phyloP scores from a whole-genome alignment of 1,284 basidiomycete genomes.

The Austroboletus novae-zelandiae region DNA sequence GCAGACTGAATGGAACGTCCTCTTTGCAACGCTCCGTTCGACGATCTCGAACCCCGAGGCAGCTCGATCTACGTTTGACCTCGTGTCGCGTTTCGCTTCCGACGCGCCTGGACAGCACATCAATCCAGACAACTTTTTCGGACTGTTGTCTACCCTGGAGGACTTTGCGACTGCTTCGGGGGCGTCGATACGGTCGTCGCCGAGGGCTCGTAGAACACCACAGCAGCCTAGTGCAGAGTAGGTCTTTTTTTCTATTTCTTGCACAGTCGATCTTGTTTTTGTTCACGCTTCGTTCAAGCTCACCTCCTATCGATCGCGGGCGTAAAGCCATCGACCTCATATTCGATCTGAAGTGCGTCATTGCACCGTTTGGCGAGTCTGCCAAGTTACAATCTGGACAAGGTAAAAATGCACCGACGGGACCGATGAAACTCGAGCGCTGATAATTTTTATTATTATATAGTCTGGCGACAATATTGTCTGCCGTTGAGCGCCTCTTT shows the following conservation, averaged over 20 bases:
- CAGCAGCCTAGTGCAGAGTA: slow-evolving; percentile 55
- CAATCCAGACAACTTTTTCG: slow-evolving; percentile 77
- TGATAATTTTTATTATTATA: slow-evolving; percentile 7
- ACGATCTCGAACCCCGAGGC: slow-evolving; percentile 89
- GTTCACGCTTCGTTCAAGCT: slow-evolving; percentile 42
- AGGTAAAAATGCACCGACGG: slow-evolving; percentile 40
- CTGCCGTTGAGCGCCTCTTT: slow-evolving; percentile 80
- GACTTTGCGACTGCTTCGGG: slow-evolving; percentile 83
- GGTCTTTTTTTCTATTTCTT: slow-evolving; percentile 6
- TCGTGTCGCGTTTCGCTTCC: slow-evolving; percentile 62
- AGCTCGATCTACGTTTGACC: slow-evolving; percentile 78
- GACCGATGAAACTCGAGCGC: not conserved
- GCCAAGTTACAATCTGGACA: slow-evolving; percentile 44
- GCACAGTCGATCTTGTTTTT: slow-evolving; percentile 5
- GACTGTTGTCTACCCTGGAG: slow-evolving; percentile 79
- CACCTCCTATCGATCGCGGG: slow-evolving; percentile 77
- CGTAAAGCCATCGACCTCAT: slow-evolving; percentile 81
- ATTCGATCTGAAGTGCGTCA: slow-evolving; percentile 65
- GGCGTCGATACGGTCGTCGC: slow-evolving; percentile 55
- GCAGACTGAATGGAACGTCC: slow-evolving; percentile 93
- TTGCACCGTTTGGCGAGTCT: slow-evolving; percentile 54
- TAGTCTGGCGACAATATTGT: slow-evolving; percentile 83
- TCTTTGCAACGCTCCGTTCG: slow-evolving; percentile 86
- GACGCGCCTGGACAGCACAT: slow-evolving; percentile 61
- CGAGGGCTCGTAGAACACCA: slow-evolving; percentile 51